phyloP scores from a whole-genome alignment of 352 stramenopile genomes.

The Pythium phragmiticola region DNA sequence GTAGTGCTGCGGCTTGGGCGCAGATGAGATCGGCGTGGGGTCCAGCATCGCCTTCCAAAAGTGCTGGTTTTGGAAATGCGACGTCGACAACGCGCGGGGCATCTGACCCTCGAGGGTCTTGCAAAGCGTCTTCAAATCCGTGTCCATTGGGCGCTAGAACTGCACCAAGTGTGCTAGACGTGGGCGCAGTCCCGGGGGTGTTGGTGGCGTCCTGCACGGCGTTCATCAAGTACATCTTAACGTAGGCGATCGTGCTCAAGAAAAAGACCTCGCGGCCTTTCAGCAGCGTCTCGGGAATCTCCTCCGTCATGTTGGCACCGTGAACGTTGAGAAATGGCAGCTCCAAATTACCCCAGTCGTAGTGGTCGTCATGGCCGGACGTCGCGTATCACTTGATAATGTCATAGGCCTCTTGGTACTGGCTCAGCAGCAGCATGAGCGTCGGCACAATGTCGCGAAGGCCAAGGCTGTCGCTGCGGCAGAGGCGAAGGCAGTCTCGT shows the following conservation, averaged over 20 bases:
- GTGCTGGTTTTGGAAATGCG: constrained; percentile 10
- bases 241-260: not conserved
- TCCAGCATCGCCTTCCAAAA: constrained; percentile 3
- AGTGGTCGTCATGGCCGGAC: not conserved
- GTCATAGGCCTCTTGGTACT: constrained; percentile 17
- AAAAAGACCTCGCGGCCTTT: not conserved
- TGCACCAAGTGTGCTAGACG: not conserved
- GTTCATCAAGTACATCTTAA: constrained; percentile 5
- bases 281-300: not conserved
- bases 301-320: constrained; percentile 16
- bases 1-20: not conserved
- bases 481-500: constrained; percentile 12
- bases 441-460: constrained; percentile 8
- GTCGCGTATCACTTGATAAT: constrained; percentile 17
- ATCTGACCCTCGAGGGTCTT: constrained; percentile 1
- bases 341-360: constrained; percentile 12
- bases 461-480: constrained; percentile 13
- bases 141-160: not conserved
- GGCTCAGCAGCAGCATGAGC: not conserved
- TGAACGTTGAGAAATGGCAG: constrained; percentile 11
- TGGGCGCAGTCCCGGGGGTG: not conserved
- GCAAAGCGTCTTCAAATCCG: not conserved
- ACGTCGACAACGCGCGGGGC: not conserved
- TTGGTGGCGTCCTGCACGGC: constrained; percentile 2
- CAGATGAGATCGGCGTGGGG: not conserved